Conservation (phyloP, 768 basidiomycete species). For the Termitomyces sp. region DNA sequence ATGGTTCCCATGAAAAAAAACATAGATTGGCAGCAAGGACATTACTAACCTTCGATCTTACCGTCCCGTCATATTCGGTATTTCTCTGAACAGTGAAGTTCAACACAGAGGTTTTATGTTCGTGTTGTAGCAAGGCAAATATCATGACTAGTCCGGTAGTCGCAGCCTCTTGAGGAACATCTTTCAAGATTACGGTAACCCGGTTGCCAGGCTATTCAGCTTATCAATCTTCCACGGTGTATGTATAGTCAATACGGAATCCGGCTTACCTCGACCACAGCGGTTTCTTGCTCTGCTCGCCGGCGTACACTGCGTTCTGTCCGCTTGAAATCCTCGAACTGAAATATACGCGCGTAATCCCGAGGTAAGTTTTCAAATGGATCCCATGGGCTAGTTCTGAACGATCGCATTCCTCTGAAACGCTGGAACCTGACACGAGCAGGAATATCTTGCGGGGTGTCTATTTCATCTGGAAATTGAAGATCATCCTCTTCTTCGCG, state of each 20-base stretch:
- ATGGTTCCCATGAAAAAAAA: conserved; percentile 1
- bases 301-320: conserved; percentile 71
- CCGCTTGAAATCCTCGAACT: conserved; percentile 90
- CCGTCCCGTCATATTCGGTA: conserved; percentile 85
- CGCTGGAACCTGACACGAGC: conserved; percentile 85
- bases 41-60: conserved; percentile 76
- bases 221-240: neutral
- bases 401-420: conserved; percentile 85
- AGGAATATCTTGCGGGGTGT: conserved; percentile 82
- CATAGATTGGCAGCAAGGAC: neutral
- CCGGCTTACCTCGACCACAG: conserved; percentile 56
- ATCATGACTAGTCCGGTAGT: conserved; percentile 48
- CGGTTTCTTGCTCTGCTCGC: conserved; percentile 55
- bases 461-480: conserved; percentile 94
- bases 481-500: conserved; percentile 77
- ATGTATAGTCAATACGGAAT: neutral
- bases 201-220: conserved; percentile 65
- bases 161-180: conserved; percentile 64
- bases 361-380: conserved; percentile 92
- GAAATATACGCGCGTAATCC: conserved; percentile 94
- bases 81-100: conserved; percentile 94
- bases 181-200: conserved; percentile 71
- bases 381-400: conserved; percentile 97
- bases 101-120: conserved; percentile 90
- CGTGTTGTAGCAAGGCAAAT: conserved; percentile 86